Evolutionary conservation across 169 alveolate species (phyloP), one percentile per base, ranked within the genome.

Genomic region (Eimeria necatrix): DNA sequence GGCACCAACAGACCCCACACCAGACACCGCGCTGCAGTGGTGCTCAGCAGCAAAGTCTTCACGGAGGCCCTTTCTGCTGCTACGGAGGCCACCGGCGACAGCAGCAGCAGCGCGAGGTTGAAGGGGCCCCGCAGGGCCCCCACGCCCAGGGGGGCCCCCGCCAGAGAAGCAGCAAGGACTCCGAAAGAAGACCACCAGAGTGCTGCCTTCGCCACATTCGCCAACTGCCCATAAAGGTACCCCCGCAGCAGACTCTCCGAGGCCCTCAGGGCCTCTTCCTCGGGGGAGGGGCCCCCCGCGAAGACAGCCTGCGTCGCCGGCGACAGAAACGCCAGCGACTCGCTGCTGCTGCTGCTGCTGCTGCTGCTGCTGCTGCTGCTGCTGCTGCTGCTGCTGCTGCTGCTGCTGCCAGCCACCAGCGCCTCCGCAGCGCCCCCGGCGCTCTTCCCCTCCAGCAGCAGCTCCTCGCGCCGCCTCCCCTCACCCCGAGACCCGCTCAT

Each of bases 121-220:
- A 97, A 96, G 22, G 90, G 92, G 4, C 78, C 91, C 24, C 97
- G 91, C 5, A 96, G 73, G 18, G 73, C n/a, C 8, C 97, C 87
- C n/a, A 97, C 81, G 14, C 92, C 92, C 2, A 93, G 46, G 41
- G 91, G 59, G 46, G 32, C 10, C 32, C 90, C 95, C 51, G n/a
- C 56, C 3, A 91, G 26, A 0, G 95, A 53, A 3, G 76, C 61
- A 22, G 96, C 24, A 78, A 96, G 32, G 6, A 95, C 91, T 0
- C 97, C 97, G 49, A 96, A 64, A 64, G 96, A 92, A 74, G 96
- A 93, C 98, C 98, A 97, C 97, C 98, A 97, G 32, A 96, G 76
- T 22, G 98, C 97, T 16, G 96, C 93, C 92, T 95, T 97, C 93
- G 94, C 59, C 60, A 95, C 97, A 60, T 96, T 96, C n/a, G 97